A percentile compares a stretch with the other conserved stretches of the same genome.
These are phyloP conservation scores for Podila minutissima DNA, from an alignment of 192 early-diverging fungal genomes.

Conservation along the genomic window DNA sequence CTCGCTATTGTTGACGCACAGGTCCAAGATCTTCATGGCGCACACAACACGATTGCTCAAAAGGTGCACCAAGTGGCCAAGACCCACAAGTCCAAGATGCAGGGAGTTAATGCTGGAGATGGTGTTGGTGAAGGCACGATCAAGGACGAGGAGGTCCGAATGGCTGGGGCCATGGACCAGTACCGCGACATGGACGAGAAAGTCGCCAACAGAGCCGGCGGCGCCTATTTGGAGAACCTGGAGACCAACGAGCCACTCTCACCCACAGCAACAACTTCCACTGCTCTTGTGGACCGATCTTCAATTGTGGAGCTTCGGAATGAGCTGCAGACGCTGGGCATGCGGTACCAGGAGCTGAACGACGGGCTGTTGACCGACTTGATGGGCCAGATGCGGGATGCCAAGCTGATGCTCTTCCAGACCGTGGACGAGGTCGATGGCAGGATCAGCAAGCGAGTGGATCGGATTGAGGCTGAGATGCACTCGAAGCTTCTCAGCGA, in stretches of 20 bases:
- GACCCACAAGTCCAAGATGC: conserved; percentile 49
- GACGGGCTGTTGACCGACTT: conserved; percentile 44
- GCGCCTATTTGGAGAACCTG: conserved; percentile 24
- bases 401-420: conserved; percentile 47
- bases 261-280: conserved; percentile 1
- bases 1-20: not conserved
- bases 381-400: conserved; percentile 51
- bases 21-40: conserved; percentile 50
- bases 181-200: conserved; percentile 39
- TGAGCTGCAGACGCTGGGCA: conserved; percentile 34
- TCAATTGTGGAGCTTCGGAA: conserved; percentile 38
- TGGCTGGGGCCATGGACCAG: conserved; percentile 23
- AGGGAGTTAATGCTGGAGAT: conserved; percentile 35
- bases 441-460: conserved; percentile 43
- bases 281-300: conserved; percentile 14
- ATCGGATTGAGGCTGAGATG: conserved; percentile 52
- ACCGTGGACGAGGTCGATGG: conserved; percentile 50
- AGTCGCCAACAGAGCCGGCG: conserved; percentile 13
- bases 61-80: conserved; percentile 50
- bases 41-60: conserved; percentile 50
- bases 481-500: conserved; percentile 46
- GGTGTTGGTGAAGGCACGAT: conserved; percentile 38
- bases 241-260: conserved; percentile 3
- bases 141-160: conserved; percentile 22
- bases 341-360: conserved; percentile 47